Evolutionary conservation across 768 basidiomycete species (phyloP).

Genomic region (Mrakia hoshinonis): DNA sequence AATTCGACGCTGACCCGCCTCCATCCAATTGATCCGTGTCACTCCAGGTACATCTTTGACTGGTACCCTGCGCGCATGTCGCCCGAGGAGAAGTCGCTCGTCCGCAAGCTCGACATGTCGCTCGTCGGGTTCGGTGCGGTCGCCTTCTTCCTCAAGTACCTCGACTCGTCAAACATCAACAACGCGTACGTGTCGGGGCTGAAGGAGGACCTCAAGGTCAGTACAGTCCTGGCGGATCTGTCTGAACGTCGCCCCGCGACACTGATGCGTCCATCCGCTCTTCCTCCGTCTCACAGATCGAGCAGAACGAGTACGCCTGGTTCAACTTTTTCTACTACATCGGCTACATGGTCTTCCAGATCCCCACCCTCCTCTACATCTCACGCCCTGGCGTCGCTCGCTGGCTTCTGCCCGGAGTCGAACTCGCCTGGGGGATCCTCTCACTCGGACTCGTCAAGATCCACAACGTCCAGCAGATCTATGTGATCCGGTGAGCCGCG

Average conservation of each 20-base stretch:
- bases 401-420: conserved; percentile 22
- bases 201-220: conserved; percentile 13
- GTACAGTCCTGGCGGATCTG: too few relatives aligned
- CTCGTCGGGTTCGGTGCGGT: conserved; percentile 13
- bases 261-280: background rate
- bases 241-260: background rate
- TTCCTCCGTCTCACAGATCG: background rate
- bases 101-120: conserved; percentile 4
- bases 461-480: background rate
- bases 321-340: conserved; percentile 24
- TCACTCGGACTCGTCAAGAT: conserved; percentile 8
- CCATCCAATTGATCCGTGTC: background rate
- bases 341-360: conserved; percentile 20
- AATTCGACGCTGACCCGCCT: background rate
- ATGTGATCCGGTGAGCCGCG: background rate
- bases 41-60: conserved; percentile 17
- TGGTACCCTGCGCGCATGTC: conserved; percentile 20
- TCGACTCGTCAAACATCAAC: conserved; percentile 15
- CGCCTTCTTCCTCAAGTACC: conserved; percentile 28
- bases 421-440: conserved; percentile 23
- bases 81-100: background rate
- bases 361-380: conserved; percentile 19
- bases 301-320: conserved; percentile 15
- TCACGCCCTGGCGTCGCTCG: conserved; percentile 15
- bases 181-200: conserved; percentile 1